phyloP scores from a whole-genome alignment of 192 early-diverging fungal species.

The Diversispora epigaea region DNA sequence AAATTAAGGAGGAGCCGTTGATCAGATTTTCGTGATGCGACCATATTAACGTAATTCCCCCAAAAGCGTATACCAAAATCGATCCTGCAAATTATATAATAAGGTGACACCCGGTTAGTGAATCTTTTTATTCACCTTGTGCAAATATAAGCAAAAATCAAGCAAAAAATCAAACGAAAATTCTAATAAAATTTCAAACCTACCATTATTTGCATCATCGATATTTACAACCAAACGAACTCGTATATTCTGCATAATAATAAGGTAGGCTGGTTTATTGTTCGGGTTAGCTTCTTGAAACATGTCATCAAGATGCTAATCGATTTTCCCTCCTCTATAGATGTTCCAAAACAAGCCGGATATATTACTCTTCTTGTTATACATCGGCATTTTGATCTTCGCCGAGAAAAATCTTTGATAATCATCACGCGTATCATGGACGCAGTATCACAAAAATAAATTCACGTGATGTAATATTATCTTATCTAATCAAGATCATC shows the following conservation, averaged over 20 bases:
- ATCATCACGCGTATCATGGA: background rate
- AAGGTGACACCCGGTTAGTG: no score
- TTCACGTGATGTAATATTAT: no score
- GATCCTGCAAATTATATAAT: background rate
- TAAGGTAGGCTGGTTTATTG: background rate
- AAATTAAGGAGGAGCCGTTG: background rate
- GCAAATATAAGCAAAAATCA: no score
- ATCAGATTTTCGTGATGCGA: no score
- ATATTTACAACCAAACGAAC: no score
- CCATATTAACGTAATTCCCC: background rate
- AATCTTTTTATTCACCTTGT: no score
- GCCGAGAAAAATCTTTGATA: conserved; percentile 1
- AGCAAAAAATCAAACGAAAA: no score
- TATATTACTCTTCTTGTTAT: conserved; percentile 1
- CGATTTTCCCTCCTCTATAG: no score
- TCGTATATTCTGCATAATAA: background rate
- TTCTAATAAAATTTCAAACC: no score
- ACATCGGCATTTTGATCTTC: conserved; percentile 7
- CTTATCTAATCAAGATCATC: no score
- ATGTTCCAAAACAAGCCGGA: background rate
- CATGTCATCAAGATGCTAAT: background rate
- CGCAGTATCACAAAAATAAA: no score
- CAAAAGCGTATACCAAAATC: background rate
- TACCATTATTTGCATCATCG: no score
- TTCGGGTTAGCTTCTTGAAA: background rate